phyloP scores from a whole-genome alignment of 805 yeast genomes.

The Barnettozyma salicaria region DNA sequence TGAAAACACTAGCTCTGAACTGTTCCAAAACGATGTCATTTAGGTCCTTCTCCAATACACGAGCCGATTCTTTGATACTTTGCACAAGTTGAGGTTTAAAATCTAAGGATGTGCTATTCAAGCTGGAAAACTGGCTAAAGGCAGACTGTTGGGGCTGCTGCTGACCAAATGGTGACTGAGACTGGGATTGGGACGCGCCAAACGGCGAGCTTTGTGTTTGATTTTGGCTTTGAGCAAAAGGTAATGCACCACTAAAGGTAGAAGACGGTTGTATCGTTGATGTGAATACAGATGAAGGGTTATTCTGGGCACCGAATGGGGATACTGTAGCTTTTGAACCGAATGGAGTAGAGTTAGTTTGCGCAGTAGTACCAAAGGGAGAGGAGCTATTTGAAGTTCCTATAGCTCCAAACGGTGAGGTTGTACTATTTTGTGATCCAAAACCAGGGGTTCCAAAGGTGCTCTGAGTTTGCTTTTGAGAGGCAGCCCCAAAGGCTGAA shows the following conservation, averaged over 20 bases:
- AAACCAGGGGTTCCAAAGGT: slow-evolving; percentile 7
- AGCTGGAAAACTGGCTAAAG: slow-evolving; percentile 7
- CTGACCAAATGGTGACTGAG: slow-evolving; percentile 9
- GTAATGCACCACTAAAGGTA: too few relatives aligned
- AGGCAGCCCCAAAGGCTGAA: slow-evolving; percentile 11
- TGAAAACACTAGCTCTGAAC: slow-evolving; percentile 44
- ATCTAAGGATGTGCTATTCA: too few relatives aligned
- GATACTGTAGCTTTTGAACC: too few relatives aligned
- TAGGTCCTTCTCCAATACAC: slow-evolving; percentile 32
- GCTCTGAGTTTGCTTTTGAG: too few relatives aligned
- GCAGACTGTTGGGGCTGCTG: slow-evolving; percentile 6
- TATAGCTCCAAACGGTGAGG: slow-evolving; percentile 12
- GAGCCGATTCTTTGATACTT: slow-evolving; percentile 29
- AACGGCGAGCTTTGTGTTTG: slow-evolving; percentile 1
- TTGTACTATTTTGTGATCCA: slow-evolving; percentile 1
- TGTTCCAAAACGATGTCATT: slow-evolving; percentile 38
- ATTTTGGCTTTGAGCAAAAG: slow-evolving; percentile 1
- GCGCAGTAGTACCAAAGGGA: slow-evolving; percentile 1
- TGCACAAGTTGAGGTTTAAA: slow-evolving; percentile 28
- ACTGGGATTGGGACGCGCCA: not conserved
- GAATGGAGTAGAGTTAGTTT: too few relatives aligned
- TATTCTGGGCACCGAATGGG: too few relatives aligned
- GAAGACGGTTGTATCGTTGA: too few relatives aligned
- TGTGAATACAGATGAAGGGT: too few relatives aligned
- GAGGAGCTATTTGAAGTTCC: not conserved